Evolutionary conservation across 129 eudicot genomes (phyloP), one percentile per base, ranked within the genome.

Genomic region (Centaurea solstitialis): DNA sequence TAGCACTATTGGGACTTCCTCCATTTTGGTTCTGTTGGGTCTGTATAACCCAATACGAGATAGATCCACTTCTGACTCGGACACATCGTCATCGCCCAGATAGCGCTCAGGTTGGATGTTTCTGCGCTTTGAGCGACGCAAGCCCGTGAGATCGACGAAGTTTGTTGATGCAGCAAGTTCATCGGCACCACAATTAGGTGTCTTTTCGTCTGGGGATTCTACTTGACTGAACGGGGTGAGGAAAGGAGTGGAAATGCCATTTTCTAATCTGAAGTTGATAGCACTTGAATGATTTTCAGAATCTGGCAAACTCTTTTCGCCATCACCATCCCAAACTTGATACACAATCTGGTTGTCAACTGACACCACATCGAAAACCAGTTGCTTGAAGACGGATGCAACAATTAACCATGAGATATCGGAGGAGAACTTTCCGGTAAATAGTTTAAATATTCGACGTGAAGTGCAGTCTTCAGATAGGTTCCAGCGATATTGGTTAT

Each of bases 381-480:
- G 79, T 69, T 91, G 88, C 64, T 91, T 96, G 75, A 70, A 79
- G 77, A 93, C 85, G 24, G 99, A 96, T 20, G 98, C 78, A 65
- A 91, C 98, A 7, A 93, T 50, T 75, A 96, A 77, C 99, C 99
- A 96, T 43, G 99, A 45, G 23, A 96, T 80, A 68, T 96, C 99
- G 26, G 95, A 68, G 5, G 90, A 83, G 77, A 96, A 96, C 74
- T 82, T 96, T 22, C 95, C 98, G 6, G 85, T 83, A 76, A 91
- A 93, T 71, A 96, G 80, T 68, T 86, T 91, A 37, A 76, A 83
- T 61, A 59, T 87, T 3, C 82, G 89, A 22, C 91, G 82, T 21
- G 97, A 87, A 74, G 80, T 37, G 81, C 90, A 88, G 88, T 96
- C 98, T 88, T 96, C 99, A 23, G 96, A 70, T 68, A 68, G 64